Base-by-base conservation (phyloP, 768 basidiomycete species). In the Russula abietina region DNA sequence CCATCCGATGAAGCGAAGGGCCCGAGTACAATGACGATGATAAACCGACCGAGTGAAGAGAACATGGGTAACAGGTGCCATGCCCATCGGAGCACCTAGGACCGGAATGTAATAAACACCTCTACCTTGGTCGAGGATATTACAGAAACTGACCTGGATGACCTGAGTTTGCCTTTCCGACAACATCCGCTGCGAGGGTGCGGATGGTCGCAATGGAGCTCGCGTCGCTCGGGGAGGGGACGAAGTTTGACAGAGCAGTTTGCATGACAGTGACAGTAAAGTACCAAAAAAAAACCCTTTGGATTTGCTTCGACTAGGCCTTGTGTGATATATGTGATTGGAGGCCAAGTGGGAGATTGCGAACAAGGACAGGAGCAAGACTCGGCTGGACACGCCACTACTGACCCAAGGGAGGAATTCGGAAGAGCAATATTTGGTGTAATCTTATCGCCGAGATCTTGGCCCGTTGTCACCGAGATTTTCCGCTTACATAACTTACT, bases 151-250 rank as follows among this genome's bases (percentile, higher is more conserved):
- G 64, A 87, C 92, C 92, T 65, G 91, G 93, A 75, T 95, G 93
- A 61, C 93, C 93, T 69, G 91, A 93, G 84, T 96, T 96, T 70
- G 93, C 89, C 77, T 92, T 90, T 67, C 76, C 85, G 52, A 91
- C 89, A 68, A 86, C 80, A 77, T 88, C 88, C 41, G 83, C 87
- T 59, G 88, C 85, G 64, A 91, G 83, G 46, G 84, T 82, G 62
- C 89, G 85, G 74, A 89, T 91, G 59, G 88, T 88, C 60, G 85
- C 82, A 67, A 90, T 78, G 68, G 84, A 79, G 60, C 79, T 70
- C 64, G 81, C 78, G 71, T 91, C 89, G 56, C 78, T 66, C 62
- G 69, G 52, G 19, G 75, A 66, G 48, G 74, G 60, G 48, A 63
- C 65, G 71, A 80, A 81, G 0, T 55, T 69, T 60, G 80, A 71